phyloP scores from a whole-genome alignment of 306 rosid genomes.

The Casuarina glauca region DNA sequence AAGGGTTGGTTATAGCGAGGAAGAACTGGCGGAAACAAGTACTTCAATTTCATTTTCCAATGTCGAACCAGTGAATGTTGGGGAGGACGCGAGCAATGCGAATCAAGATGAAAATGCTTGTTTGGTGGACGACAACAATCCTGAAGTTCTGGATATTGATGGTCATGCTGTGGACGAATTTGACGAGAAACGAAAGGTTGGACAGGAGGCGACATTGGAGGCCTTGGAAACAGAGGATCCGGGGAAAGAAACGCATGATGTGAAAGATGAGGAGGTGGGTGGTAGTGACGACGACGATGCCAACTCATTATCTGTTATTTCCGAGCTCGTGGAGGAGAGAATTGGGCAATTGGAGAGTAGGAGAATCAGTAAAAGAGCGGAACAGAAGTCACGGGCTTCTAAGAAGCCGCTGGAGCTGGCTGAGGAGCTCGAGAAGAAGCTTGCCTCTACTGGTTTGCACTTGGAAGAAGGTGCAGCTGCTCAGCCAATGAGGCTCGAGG shows the following conservation, averaged over 20 bases:
- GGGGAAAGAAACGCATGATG: slow-evolving; percentile 17
- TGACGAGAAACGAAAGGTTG: slow-evolving; percentile 21
- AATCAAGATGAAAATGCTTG: slow-evolving; percentile 26
- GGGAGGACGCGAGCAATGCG: neutral
- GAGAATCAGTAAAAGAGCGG: slow-evolving; percentile 43
- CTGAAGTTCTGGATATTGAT: slow-evolving; percentile 21
- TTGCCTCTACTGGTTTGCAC: slow-evolving; percentile 87
- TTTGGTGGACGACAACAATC: slow-evolving; percentile 22
- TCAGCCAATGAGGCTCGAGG: slow-evolving; percentile 97
- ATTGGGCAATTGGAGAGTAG: slow-evolving; percentile 60
- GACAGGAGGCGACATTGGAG: slow-evolving; percentile 17
- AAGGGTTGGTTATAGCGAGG: slow-evolving; percentile 23
- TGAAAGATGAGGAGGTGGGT: slow-evolving; percentile 34
- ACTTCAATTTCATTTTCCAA: neutral
- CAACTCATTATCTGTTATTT: slow-evolving; percentile 44
- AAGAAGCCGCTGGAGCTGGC: slow-evolving; percentile 79
- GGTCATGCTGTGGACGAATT: slow-evolving; percentile 27
- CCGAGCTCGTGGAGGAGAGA: slow-evolving; percentile 64
- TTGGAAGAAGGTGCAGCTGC: slow-evolving; percentile 99
- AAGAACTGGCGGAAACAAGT: slow-evolving; percentile 21
- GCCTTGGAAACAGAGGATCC: slow-evolving; percentile 36
- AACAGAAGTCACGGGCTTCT: slow-evolving; percentile 39
- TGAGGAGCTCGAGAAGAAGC: slow-evolving; percentile 84
- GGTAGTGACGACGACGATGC: slow-evolving; percentile 36
- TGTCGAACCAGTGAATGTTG: slow-evolving; percentile 11